Evolutionary conservation across 768 basidiomycete genomes (phyloP).

Genomic region (Glaciozyma antarctica): DNA sequence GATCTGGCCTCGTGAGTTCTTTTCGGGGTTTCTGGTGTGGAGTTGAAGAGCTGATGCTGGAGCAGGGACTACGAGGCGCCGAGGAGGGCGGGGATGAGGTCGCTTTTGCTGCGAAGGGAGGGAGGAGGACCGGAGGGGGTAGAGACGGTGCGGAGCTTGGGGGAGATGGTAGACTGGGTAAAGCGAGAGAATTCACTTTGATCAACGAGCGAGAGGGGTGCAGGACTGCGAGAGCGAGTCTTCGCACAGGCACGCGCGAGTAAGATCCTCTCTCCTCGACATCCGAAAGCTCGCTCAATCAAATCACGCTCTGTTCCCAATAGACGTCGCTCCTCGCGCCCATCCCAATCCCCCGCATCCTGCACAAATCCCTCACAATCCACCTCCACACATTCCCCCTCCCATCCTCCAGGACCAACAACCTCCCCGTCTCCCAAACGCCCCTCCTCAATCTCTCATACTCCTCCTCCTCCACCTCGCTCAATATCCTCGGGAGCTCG

Average conservation of each 20-base stretch:
- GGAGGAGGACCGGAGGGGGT: too few relatives aligned
- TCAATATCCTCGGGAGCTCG: constrained; percentile 2
- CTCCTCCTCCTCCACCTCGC: constrained; percentile 7
- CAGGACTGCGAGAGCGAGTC: too few relatives aligned
- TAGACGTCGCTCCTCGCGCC: not conserved
- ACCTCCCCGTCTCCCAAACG: constrained; percentile 17
- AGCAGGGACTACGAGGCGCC: not conserved
- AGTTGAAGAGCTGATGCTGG: not conserved
- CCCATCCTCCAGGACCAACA: constrained; percentile 14
- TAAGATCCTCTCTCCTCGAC: too few relatives aligned
- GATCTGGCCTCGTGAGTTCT: constrained; percentile 16
- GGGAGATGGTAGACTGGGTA: too few relatives aligned
- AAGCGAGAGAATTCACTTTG: too few relatives aligned
- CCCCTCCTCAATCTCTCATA: constrained; percentile 11
- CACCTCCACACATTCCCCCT: constrained; percentile 18
- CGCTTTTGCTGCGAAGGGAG: not conserved
- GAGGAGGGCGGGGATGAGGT: not conserved
- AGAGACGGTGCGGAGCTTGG: too few relatives aligned
- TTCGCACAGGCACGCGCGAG: too few relatives aligned
- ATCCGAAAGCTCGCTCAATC: too few relatives aligned
- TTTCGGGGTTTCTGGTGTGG: not conserved
- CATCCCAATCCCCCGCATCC: constrained; percentile 11
- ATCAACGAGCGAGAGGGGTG: too few relatives aligned
- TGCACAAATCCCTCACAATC: constrained; percentile 15
- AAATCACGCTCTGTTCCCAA: too few relatives aligned